Evolutionary conservation across 768 basidiomycete genomes (phyloP), one percentile per base, ranked within the genome.

Genomic region (Panellus pusillus): DNA sequence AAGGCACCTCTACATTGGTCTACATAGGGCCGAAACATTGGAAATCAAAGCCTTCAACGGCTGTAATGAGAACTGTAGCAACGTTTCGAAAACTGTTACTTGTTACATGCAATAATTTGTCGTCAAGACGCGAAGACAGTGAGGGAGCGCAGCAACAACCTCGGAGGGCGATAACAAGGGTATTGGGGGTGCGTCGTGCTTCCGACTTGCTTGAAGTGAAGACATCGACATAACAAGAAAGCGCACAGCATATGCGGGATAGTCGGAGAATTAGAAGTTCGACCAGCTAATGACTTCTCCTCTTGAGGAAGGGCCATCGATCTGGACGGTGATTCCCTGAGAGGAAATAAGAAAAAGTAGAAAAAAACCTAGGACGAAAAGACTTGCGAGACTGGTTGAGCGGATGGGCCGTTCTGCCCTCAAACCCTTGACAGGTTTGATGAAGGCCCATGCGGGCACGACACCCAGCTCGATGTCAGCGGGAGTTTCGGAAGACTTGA

Each of bases 381-480:
- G 14, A 35, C 32, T 11, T 2, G 8, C 32, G n/a, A 87, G 67
- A 64, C 84, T 87, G 39, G 74, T 66, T 45, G 73, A 80, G 28
- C 90, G 79, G 61, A 87, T 70, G 1, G 89, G 88, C 18, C 89
- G 76, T 60, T 83, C 80, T 4, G 81, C 77, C 36, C 74, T 69
- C 50, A 85, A 72, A 4, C 84, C 85, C 55, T 80, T 78, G 43
- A 79, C 75, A 31, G 84, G 79, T 62, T 82, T 83, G 58, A 82
- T 50, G 76, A 92, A 90, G 64, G 81, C 84, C 87, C 89, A 91
- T 6, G 86, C 81, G 11, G 89, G 89, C 3, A 89, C 81, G 29
- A 86, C 77, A 36, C 89, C 89, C 15, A 89, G 67, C 64, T 90
- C 87, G 32, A 84, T 72, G 38, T 80, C 74, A 17, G 70, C 66